A percentile compares a stretch with the other conserved stretches of the same genome.
Conservation (phyloP, 495 filamentous ascomycete species). For the Cercophora scortea region DNA sequence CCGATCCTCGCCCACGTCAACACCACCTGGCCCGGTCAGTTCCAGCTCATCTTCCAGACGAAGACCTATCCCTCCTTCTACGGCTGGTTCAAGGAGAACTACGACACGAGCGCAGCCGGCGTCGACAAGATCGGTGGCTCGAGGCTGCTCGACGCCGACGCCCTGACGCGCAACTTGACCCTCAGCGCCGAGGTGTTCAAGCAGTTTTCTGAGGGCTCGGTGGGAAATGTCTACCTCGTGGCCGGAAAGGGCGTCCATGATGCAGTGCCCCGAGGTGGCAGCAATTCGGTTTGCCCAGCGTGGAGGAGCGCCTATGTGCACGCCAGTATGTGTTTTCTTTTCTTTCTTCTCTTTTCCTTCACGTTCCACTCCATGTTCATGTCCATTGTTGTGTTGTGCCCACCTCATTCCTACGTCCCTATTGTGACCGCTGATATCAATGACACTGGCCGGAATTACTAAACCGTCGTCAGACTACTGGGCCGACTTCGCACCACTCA, state of each 20-base stretch:
- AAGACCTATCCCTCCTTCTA: constrained; percentile 35
- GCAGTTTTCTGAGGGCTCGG: neutral
- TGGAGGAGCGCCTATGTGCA: constrained; percentile 48
- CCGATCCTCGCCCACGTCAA: constrained; percentile 30
- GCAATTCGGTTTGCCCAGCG: constrained; percentile 43
- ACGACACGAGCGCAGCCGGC: constrained; percentile 24
- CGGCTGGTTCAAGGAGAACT: constrained; percentile 36
- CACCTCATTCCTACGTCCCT: neutral
- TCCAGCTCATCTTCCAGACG: constrained; percentile 26
- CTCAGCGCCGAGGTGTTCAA: constrained; percentile 18
- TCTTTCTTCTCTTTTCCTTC: neutral
- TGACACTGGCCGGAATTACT: too few species aligned
- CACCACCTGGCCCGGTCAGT: constrained; percentile 37
- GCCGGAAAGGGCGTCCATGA: constrained; percentile 27
- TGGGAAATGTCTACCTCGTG: constrained; percentile 19
- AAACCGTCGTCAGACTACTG: neutral
- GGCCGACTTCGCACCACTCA: constrained; percentile 31
- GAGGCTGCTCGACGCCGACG: constrained; percentile 27
- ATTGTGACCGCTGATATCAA: too few species aligned
- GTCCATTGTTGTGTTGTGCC: neutral
- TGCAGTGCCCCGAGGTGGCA: constrained; percentile 32
- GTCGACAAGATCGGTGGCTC: constrained; percentile 34
- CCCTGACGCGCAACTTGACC: constrained; percentile 20
- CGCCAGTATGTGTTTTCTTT: constrained; percentile 18
- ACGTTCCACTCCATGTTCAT: neutral